A percentile compares a stretch with the other conserved stretches of the same genome.
Evolutionary conservation across 192 early-diverging fungal genomes (phyloP).

Genomic region (Coemansia sp.): DNA sequence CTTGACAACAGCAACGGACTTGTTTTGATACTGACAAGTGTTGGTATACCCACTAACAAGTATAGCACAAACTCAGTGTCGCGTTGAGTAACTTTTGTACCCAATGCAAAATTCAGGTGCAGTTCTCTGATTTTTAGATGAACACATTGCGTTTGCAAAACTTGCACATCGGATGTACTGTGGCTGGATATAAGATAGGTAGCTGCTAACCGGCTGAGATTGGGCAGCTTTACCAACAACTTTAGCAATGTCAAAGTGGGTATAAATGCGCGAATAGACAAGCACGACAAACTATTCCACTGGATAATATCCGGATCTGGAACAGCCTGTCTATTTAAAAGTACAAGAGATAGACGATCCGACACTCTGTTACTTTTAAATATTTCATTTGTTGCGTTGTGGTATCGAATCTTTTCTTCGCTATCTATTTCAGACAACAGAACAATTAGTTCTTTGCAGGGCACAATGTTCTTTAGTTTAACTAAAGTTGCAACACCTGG

Average conservation of each 20-base stretch:
- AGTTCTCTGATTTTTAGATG: not conserved
- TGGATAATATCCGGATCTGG: constrained; percentile 6
- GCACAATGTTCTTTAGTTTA: not conserved
- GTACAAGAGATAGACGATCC: not conserved
- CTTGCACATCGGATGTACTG: not conserved
- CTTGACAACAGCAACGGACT: not conserved
- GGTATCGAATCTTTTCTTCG: not conserved
- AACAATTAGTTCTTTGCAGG: constrained; percentile 4
- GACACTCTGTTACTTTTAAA: not conserved
- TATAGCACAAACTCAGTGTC: constrained; percentile 14
- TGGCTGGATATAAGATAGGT: constrained; percentile 17
- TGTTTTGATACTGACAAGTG: not conserved
- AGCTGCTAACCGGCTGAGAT: not conserved
- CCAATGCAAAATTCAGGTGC: constrained; percentile 4
- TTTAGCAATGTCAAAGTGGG: not conserved
- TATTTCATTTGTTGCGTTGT: constrained; percentile 2
- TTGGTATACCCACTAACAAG: not conserved
- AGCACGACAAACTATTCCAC: constrained; percentile 1
- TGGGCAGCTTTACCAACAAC: constrained; percentile 6
- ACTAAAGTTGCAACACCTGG: not conserved
- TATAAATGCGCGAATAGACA: constrained; percentile 1
- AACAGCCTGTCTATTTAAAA: constrained; percentile 6
- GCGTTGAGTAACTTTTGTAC: not conserved
- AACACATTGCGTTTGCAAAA: not conserved
- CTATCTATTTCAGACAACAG: not conserved